Base-by-base conservation (phyloP, 257 asterid species). In the Solanum chilense region DNA sequence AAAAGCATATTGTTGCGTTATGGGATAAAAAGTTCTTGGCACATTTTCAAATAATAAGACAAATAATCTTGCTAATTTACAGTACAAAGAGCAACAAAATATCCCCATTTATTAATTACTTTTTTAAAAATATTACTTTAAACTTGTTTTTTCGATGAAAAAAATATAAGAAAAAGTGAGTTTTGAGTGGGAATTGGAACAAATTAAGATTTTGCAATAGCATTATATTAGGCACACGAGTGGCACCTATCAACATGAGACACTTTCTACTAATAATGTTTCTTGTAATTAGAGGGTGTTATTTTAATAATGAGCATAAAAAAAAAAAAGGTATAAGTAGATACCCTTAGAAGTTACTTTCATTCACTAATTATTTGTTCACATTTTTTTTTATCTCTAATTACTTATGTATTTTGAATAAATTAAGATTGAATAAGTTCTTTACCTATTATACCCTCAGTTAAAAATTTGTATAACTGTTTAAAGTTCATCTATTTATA, bases 181-280 rank as follows among this genome's bases (percentile, higher is more conserved):
- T 75, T 33, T 29, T 75, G 56, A 75, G 82, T 75, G 82, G 33
- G 82, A 39, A 27, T 27, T 62, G 70, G 25, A 69, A 71, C 82
- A 76, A 42, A 37, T 37, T 37, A 37, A 12, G 10, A 78, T 78
- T 78, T 80, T 47, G 68, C 68, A 47, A 45, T 78, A 45, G 85
- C 42, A 80, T 47, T 47, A 80, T 47, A 80, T 44, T 78, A 11
- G 68, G 68, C 47, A 66, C 84, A 80, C 84, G 84, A 47, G 41
- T 47, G 84, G 20, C 25, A 27, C 68, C 41, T 45, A 25, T 78
- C 35, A 80, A 80, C 44, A 4, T 16, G 84, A 80, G 64, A 10
- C 68, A 80, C 84, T 80, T 80, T 9, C 62, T 52, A 39, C 2
- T 7, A 80, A 45, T 80, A 80, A 80, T 80, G 27, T 80, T 80